Evolutionary conservation across 257 asterid species (phyloP), one percentile per base, ranked within the genome.

Genomic region (Nyctanthes arbortristis): DNA sequence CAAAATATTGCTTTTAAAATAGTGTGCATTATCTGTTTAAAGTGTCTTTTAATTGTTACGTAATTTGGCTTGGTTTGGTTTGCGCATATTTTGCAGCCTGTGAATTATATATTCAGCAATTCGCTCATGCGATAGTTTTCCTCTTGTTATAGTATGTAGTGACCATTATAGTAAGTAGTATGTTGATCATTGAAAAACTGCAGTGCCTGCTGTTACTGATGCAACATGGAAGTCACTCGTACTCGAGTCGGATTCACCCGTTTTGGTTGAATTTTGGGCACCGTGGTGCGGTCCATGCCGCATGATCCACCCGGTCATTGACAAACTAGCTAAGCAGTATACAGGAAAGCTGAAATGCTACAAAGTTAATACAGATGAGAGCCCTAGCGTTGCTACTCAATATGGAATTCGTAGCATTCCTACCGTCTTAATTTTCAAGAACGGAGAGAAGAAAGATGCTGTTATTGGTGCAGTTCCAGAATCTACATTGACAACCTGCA

Each of bases 261-360:
- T 92, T 59, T 69, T 92, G 77, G 95, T 92, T 37, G 98, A 92
- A 75, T 92, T 90, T 66, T 92, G 98, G 98, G 98, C 98, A 39
- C 98, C 98, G 0, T 93, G 98, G 98, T 93, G 98, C 45, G 98
- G 98, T 32, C 98, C 98, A 0, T 93, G 98, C 78, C 90, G 91
- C 39, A 93, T 90, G 90, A 88, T 93, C 72, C 96, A 88, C 71
- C 96, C 97, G 0, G 77, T 91, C 62, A 83, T 93, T 4, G 93
- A 88, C 63, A 90, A 93, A 54, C 84, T 93, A 68, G 93, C 98
- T 13, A 85, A 84, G 81, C 68, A 82, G 6, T 93, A 82, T 34
- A 68, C 83, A 0, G 96, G 92, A 40, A 88, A 87, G 85, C 89
- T 93, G 58, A 84, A 91, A 68, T 88, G 87, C 87, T 90, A 66